phyloP scores from a whole-genome alignment of 139 green algal species.

The Picochlorum sp. region DNA sequence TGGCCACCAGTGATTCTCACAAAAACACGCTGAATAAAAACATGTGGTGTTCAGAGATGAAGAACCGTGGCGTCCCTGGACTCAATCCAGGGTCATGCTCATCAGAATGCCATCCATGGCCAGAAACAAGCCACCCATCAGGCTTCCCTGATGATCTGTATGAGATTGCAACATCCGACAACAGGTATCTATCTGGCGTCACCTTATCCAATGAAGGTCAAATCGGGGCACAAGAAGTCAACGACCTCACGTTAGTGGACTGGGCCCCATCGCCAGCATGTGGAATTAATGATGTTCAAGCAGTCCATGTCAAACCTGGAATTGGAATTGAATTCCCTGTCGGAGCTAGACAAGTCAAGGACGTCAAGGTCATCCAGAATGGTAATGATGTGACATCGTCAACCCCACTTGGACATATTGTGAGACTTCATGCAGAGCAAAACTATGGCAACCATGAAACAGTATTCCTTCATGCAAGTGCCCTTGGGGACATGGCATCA shows the following conservation, averaged over 20 bases:
- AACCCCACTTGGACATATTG: slow-evolving; percentile 3
- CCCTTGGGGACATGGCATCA: not conserved
- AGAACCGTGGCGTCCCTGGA: not conserved
- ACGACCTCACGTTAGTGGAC: not conserved
- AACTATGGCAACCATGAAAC: slow-evolving; percentile 7
- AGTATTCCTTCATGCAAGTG: not conserved
- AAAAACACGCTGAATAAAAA: not conserved
- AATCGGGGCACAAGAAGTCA: not conserved
- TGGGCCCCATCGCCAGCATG: not conserved
- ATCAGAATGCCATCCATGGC: not conserved
- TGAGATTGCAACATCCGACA: not conserved
- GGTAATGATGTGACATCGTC: not conserved
- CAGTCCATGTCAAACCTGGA: not conserved
- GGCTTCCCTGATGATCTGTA: slow-evolving; percentile 1
- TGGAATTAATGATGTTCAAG: not conserved
- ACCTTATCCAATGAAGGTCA: not conserved
- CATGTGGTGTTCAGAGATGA: slow-evolving; percentile 1
- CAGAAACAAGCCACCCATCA: not conserved
- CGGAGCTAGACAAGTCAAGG: not conserved
- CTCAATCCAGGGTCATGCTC: not conserved
- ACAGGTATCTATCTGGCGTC: not conserved
- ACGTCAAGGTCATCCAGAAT: not conserved
- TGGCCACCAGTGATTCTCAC: slow-evolving; percentile 1
- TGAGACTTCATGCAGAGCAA: not conserved
- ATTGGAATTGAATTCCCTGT: not conserved